phyloP scores from a whole-genome alignment of 108 stramenopile genomes.

The Cyclotella cryptica region DNA sequence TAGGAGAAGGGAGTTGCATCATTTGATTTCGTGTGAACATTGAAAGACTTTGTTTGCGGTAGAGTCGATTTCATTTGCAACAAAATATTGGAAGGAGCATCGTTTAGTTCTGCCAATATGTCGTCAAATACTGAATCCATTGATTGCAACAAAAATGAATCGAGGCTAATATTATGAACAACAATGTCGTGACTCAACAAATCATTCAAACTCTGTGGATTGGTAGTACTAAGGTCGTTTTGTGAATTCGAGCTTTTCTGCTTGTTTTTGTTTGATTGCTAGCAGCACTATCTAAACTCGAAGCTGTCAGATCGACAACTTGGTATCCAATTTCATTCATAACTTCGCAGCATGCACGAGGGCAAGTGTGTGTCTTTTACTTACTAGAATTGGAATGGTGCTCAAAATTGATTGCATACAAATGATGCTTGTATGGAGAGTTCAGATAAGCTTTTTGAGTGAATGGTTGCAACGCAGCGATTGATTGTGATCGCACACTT shows the following conservation, averaged over 20 bases:
- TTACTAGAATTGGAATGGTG: neutral
- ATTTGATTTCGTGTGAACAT: neutral
- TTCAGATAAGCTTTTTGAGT: neutral
- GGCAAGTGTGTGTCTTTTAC: neutral
- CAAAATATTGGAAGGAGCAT: too few species aligned
- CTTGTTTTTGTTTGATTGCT: neutral
- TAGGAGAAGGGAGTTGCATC: neutral
- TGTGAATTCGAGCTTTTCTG: neutral
- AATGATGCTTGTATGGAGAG: slow-evolving; percentile 13
- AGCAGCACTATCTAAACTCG: neutral
- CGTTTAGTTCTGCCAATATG: neutral
- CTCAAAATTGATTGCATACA: too few species aligned
- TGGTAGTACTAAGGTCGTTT: too few species aligned
- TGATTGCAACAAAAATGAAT: too few species aligned
- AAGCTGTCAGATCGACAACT: neutral
- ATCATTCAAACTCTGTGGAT: too few species aligned
- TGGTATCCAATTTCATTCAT: slow-evolving; percentile 5
- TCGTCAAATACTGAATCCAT: slow-evolving; percentile 2
- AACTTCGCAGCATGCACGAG: neutral
- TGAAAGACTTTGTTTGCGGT: too few species aligned
- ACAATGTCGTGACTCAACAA: too few species aligned
- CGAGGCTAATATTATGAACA: too few species aligned
- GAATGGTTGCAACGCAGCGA: slow-evolving; percentile 1
- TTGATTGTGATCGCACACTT: too few species aligned
- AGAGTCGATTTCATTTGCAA: too few species aligned